phyloP scores from a whole-genome alignment of 2,329 filamentous ascomycete species.

The Polychaeton citri region DNA sequence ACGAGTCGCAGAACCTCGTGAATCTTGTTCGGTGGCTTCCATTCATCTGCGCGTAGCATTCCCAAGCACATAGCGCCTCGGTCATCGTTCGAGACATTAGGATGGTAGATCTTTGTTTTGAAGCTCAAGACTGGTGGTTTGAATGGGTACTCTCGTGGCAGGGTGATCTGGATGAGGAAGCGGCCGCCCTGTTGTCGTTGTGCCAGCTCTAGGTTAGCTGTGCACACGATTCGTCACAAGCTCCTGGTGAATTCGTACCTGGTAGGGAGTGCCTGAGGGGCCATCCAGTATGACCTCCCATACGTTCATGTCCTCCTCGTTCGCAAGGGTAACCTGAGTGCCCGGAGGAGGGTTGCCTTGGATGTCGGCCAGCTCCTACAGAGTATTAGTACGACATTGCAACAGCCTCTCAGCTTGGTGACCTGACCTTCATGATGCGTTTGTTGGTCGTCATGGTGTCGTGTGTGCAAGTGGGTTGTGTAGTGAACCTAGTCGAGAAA shows the following conservation, averaged over 20 bases:
- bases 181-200: constrained; percentile 47
- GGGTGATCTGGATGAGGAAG: constrained; percentile 58
- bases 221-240: background rate
- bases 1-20: constrained; percentile 64
- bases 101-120: constrained; percentile 86
- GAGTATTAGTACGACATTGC: background rate
- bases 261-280: constrained; percentile 50
- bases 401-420: background rate
- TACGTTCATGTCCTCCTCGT: constrained; percentile 52
- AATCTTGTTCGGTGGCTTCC: constrained; percentile 80
- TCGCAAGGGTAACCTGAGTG: constrained; percentile 41
- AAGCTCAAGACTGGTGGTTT: constrained; percentile 72
- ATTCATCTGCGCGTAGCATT: constrained; percentile 71
- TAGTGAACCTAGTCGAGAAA: no score
- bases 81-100: constrained; percentile 81
- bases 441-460: constrained; percentile 28
- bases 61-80: constrained; percentile 75
- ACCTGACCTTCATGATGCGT: constrained; percentile 31
- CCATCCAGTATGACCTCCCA: constrained; percentile 58
- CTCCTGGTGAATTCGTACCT: constrained; percentile 33
- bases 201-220: no score
- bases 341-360: constrained; percentile 42
- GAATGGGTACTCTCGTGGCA: constrained; percentile 79
- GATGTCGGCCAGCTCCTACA: constrained; percentile 49
- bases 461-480: no score